Evolutionary conservation across 2,329 filamentous ascomycete genomes (phyloP).

Genomic region (Plectosphaerella cucumerina): DNA sequence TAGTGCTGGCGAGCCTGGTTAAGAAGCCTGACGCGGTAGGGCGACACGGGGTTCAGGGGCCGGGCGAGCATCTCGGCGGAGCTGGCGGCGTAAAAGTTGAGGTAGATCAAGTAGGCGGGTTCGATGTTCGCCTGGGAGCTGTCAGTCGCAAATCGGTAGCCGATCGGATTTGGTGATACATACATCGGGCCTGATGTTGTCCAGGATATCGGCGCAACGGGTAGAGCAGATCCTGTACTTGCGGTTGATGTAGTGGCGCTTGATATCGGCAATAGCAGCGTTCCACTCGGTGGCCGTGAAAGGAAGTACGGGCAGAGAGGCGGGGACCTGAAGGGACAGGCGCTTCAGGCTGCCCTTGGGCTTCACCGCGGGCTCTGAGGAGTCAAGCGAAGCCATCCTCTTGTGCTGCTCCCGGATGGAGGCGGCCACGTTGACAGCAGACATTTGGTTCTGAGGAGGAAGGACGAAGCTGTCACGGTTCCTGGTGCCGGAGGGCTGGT

Average conservation of each 20-base stretch:
- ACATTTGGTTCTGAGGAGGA: conserved; percentile 9
- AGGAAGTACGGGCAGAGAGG: conserved; percentile 28
- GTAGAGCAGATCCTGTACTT: conserved; percentile 50
- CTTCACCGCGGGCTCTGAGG: conserved; percentile 4
- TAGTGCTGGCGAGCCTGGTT: conserved; percentile 50
- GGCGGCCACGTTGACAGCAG: background rate
- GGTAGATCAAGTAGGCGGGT: conserved; percentile 52
- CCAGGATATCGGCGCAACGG: conserved; percentile 49
- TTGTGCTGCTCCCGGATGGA: conserved; percentile 3
- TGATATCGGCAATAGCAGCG: conserved; percentile 45
- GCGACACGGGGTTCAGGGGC: conserved; percentile 38
- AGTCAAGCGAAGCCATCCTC: conserved; percentile 2
- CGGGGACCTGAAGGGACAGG: conserved; percentile 15
- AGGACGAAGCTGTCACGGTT: conserved; percentile 15
- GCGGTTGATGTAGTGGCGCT: conserved; percentile 46
- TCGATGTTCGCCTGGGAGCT: conserved; percentile 33
- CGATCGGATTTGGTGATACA: conserved; percentile 14
- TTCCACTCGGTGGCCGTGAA: conserved; percentile 47
- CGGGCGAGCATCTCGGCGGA: conserved; percentile 54
- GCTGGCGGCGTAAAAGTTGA: conserved; percentile 60
- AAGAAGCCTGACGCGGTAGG: conserved; percentile 43
- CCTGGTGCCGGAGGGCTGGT: conserved; percentile 10
- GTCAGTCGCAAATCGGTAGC: background rate
- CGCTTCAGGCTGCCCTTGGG: conserved; percentile 16
- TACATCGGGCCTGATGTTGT: conserved; percentile 41